Conservation (phyloP, 768 basidiomycete species). For the Clathrus columnatus region DNA sequence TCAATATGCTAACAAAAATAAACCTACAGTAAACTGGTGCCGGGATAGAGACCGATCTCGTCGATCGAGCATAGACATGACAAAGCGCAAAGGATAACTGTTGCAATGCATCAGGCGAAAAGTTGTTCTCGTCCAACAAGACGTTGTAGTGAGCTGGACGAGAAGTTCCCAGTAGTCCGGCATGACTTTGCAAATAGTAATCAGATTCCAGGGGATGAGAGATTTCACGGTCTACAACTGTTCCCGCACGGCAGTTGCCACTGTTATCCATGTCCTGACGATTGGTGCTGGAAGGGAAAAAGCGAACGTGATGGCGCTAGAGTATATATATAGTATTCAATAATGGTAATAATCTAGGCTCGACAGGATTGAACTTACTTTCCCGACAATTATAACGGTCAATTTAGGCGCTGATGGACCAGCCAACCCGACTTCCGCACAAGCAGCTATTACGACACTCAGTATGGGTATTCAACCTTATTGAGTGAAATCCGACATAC, state of each 20-base stretch:
- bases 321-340: not conserved
- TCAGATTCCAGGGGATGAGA: conserved; percentile 67
- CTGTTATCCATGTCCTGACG: conserved; percentile 47
- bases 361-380: conserved; percentile 58
- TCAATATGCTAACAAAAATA: not conserved
- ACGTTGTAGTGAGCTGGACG: conserved; percentile 54
- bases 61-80: conserved; percentile 73
- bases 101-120: conserved; percentile 48
- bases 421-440: conserved; percentile 44
- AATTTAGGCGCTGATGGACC: conserved; percentile 38
- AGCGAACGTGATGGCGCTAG: conserved; percentile 29
- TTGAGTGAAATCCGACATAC: conserved; percentile 27
- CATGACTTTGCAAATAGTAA: conserved; percentile 72
- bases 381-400: conserved; percentile 74
- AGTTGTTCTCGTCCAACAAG: conserved; percentile 21
- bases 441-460: conserved; percentile 47
- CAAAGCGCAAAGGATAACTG: conserved; percentile 65
- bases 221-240: conserved; percentile 65
- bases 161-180: conserved; percentile 69
- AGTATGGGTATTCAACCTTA: conserved; percentile 3
- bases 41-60: conserved; percentile 74
- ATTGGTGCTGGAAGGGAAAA: conserved; percentile 38
- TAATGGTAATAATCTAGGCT: too few species aligned
- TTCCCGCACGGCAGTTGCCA: conserved; percentile 70
- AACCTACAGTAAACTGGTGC: conserved; percentile 72